A percentile compares a stretch with the other conserved stretches of the same genome.
These are phyloP conservation scores for Xylaria flabelliformis DNA, from an alignment of 495 filamentous ascomycete genomes.

Conservation along the genomic window DNA sequence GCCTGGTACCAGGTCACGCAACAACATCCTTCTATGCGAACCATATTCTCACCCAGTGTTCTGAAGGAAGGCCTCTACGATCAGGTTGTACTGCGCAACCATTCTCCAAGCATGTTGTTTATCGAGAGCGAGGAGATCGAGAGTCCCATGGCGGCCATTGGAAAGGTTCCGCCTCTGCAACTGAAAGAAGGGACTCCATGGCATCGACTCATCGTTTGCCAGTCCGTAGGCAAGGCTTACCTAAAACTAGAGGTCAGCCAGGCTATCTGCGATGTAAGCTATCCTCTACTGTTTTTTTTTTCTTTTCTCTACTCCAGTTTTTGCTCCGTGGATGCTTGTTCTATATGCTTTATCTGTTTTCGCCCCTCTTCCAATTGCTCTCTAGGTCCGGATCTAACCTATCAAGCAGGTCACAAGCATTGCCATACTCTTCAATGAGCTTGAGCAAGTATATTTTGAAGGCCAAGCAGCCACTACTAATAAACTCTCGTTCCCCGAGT, in stretches of 20 bases:
- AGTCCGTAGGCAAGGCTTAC: slow-evolving; percentile 48
- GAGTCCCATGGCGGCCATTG: slow-evolving; percentile 49
- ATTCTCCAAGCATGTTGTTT: slow-evolving; percentile 56
- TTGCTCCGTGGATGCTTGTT: not conserved
- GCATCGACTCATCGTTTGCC: slow-evolving; percentile 54
- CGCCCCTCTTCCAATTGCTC: not conserved
- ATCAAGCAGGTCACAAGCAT: slow-evolving; percentile 43
- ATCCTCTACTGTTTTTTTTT: not conserved
- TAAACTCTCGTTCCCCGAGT: slow-evolving; percentile 47
- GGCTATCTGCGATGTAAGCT: slow-evolving; percentile 51
- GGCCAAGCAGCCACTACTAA: slow-evolving; percentile 36
- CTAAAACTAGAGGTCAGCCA: slow-evolving; percentile 55
- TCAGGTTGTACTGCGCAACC: slow-evolving; percentile 48
- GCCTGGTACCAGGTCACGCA: slow-evolving; percentile 52
- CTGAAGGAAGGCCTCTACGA: slow-evolving; percentile 49
- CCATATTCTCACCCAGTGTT: slow-evolving; percentile 52
- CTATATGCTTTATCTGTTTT: not conserved
- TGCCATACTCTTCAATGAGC: slow-evolving; percentile 49
- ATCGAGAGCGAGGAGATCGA: slow-evolving; percentile 50
- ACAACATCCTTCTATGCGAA: slow-evolving; percentile 49
- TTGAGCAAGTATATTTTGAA: slow-evolving; percentile 49
- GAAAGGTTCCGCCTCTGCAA: slow-evolving; percentile 46
- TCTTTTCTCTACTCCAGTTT: not conserved
- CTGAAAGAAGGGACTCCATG: slow-evolving; percentile 47
- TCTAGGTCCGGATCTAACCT: slow-evolving; percentile 21